Percentiles rank a stretch among this genome's conserved stretches.
These are phyloP conservation scores for Hysterangium stoloniferum DNA, from an alignment of 768 basidiomycete species.

Conservation along the genomic window DNA sequence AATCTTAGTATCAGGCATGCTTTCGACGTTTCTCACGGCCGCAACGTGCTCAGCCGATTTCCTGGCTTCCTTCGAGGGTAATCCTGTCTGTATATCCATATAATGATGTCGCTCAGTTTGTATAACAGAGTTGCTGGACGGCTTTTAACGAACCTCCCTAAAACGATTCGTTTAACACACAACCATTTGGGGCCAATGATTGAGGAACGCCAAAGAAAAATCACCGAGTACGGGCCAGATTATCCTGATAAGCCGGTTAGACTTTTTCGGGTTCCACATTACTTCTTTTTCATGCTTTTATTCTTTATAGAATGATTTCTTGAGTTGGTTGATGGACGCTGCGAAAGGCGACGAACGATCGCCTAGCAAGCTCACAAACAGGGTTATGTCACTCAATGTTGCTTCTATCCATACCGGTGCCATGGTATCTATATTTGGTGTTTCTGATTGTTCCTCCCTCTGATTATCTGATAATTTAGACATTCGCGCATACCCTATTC, in stretches of 20 bases:
- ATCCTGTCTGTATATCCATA: not conserved
- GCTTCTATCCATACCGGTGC: constrained; percentile 18
- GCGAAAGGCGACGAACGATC: constrained; percentile 27
- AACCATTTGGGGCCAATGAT: constrained; percentile 24
- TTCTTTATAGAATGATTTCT: constrained; percentile 33
- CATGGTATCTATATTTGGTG: constrained; percentile 9
- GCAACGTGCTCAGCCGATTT: not conserved
- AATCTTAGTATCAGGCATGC: not conserved
- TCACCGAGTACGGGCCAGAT: constrained; percentile 19
- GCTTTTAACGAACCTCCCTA: constrained; percentile 5
- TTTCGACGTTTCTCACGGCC: not conserved
- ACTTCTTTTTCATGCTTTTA: not conserved
- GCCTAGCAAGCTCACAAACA: constrained; percentile 24
- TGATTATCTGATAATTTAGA: constrained; percentile 19
- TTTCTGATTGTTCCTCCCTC: not conserved
- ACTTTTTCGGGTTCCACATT: not conserved
- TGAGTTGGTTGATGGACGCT: constrained; percentile 38
- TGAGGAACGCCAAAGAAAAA: constrained; percentile 20
- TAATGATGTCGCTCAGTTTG: no score
- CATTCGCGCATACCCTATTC: constrained; percentile 29
- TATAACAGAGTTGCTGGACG: constrained; percentile 4
- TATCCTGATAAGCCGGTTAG: constrained; percentile 29
- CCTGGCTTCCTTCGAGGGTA: no score
- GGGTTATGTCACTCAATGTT: constrained; percentile 18
- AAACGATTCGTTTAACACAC: constrained; percentile 8